A percentile compares a stretch with the other conserved stretches of the same genome.
These are phyloP conservation scores for Tulasnella sp. DNA, from an alignment of 768 basidiomycete species.

Conservation along the genomic window DNA sequence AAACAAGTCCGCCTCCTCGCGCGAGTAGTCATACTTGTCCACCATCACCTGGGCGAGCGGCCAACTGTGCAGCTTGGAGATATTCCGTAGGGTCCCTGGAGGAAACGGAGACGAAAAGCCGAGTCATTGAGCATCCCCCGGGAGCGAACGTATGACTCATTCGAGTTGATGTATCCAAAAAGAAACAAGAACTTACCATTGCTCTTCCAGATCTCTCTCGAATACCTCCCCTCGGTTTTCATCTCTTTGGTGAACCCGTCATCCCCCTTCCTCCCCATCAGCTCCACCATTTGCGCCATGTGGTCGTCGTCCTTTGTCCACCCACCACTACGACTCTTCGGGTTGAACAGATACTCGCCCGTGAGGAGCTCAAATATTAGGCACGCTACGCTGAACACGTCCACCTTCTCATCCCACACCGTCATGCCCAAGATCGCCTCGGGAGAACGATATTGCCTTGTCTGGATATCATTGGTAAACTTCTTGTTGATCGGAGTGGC, in stretches of 20 bases:
- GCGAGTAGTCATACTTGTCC: constrained; percentile 74
- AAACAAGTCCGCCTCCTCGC: constrained; percentile 44
- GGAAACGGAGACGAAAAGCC: background rate
- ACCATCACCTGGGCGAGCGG: constrained; percentile 72
- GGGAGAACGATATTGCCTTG: constrained; percentile 90
- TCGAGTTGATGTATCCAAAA: too few species aligned
- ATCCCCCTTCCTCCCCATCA: constrained; percentile 41
- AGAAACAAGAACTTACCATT: constrained; percentile 23
- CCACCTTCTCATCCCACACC: constrained; percentile 77
- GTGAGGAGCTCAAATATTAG: constrained; percentile 85
- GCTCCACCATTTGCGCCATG: constrained; percentile 88
- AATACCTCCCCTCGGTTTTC: constrained; percentile 77
- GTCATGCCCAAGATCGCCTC: constrained; percentile 82
- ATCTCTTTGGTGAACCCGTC: constrained; percentile 52
- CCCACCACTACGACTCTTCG: constrained; percentile 64
- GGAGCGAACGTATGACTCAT: background rate
- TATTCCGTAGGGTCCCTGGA: constrained; percentile 58
- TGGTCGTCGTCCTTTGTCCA: constrained; percentile 94
- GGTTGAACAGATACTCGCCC: constrained; percentile 87
- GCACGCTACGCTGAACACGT: constrained; percentile 89
- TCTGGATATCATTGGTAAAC: constrained; percentile 92
- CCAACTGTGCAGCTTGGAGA: constrained; percentile 66
- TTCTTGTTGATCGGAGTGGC: constrained; percentile 85
- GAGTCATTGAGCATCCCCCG: background rate
- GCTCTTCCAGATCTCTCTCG: constrained; percentile 65